Conservation (phyloP, 805 yeast species). For the Wickerhamomyces alni region DNA sequence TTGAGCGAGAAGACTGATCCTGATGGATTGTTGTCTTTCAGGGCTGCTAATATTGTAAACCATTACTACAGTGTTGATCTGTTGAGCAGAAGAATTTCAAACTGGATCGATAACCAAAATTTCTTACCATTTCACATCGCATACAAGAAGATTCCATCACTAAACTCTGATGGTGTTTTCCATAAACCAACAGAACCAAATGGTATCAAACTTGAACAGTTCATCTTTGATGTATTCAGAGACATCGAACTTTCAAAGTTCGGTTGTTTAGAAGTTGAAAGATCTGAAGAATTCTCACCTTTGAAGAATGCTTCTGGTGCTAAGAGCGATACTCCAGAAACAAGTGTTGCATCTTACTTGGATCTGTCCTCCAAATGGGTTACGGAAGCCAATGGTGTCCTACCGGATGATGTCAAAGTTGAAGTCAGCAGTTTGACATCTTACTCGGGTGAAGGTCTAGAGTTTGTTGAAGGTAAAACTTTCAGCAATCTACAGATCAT, state of each 20-base stretch:
- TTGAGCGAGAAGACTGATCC: conserved; percentile 59
- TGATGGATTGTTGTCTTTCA: conserved; percentile 58
- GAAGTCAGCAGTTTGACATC: conserved; percentile 77
- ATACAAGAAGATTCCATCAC: conserved; percentile 72
- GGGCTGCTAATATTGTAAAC: conserved; percentile 97
- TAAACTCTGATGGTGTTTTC: conserved; percentile 39
- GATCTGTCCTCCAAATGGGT: conserved; percentile 73
- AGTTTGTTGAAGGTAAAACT: conserved; percentile 42
- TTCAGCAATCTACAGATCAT: conserved; percentile 25
- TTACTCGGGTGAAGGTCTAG: conserved; percentile 71
- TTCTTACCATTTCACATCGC: conserved; percentile 93
- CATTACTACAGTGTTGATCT: conserved; percentile 89
- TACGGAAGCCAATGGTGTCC: conserved; percentile 56
- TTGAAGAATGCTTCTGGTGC: conserved; percentile 86
- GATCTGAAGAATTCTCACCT: conserved; percentile 86
- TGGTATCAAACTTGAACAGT: conserved; percentile 93
- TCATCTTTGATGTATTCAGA: conserved; percentile 93
- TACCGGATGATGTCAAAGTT: conserved; percentile 43
- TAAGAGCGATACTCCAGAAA: conserved; percentile 76
- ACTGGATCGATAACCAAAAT: conserved; percentile 63
- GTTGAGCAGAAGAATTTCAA: conserved; percentile 49
- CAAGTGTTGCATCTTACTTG: conserved; percentile 64
- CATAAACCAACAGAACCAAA: conserved; percentile 70
- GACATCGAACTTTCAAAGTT: conserved; percentile 63
- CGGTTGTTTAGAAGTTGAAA: conserved; percentile 88